Percentiles rank a stretch among this genome's conserved stretches.
Evolutionary conservation across 1,139 yeast species (phyloP).

Genomic region (Kazachstania sp.): DNA sequence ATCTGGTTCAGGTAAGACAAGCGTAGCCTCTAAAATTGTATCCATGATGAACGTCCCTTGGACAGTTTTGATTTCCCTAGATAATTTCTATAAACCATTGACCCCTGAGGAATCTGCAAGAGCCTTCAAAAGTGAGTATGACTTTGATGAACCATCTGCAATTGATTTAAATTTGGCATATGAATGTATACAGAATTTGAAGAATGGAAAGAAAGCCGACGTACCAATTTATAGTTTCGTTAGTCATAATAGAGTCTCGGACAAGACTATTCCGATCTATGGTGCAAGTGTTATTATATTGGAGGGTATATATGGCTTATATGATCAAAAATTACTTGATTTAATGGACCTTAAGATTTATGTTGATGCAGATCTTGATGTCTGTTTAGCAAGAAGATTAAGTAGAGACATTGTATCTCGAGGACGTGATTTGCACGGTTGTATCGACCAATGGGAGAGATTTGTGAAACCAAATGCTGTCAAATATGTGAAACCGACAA

Average conservation of each 20-base stretch:
- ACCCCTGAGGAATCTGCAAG: conserved; percentile 46
- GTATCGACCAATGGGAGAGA: conserved; percentile 78
- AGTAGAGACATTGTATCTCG: conserved; percentile 79
- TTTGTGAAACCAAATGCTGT: conserved; percentile 93
- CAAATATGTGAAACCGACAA: conserved; percentile 64
- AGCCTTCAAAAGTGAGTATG: conserved; percentile 65
- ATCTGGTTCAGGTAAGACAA: conserved; percentile 93
- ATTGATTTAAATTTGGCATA: conserved; percentile 68
- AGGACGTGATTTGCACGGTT: conserved; percentile 76
- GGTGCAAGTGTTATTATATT: conserved; percentile 91
- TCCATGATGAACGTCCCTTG: conserved; percentile 81
- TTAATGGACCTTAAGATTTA: conserved; percentile 81
- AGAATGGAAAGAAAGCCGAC: conserved; percentile 51
- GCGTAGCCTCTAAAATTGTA: conserved; percentile 78
- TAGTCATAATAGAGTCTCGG: conserved; percentile 59
- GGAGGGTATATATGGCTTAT: conserved; percentile 84
- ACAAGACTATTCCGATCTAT: conserved; percentile 63
- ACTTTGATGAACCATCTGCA: conserved; percentile 80
- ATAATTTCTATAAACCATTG: conserved; percentile 79
- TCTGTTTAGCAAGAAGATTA: conserved; percentile 81
- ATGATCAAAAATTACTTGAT: conserved; percentile 58
- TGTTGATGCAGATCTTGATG: conserved; percentile 89
- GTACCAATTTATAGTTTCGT: conserved; percentile 84
- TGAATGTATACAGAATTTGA: conserved; percentile 55
- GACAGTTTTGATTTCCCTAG: conserved; percentile 88